phyloP scores from a whole-genome alignment of 2,329 filamentous ascomycete genomes.

The Monilinia fructigena region DNA sequence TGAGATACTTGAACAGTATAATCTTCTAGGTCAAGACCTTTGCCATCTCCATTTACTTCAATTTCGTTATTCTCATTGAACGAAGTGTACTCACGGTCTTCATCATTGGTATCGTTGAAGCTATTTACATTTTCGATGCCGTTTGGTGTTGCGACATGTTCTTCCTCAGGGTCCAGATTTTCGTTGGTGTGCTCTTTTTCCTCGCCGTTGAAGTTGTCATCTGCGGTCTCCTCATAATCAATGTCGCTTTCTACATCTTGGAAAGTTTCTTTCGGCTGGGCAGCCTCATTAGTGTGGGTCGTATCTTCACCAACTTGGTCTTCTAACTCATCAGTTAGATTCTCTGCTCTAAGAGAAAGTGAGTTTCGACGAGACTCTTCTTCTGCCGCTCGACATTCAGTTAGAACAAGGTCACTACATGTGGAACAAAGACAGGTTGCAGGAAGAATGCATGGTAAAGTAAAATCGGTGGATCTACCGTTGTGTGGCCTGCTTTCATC shows the following conservation, averaged over 20 bases:
- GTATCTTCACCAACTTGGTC: slow-evolving; percentile 1
- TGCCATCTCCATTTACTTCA: slow-evolving; percentile 32
- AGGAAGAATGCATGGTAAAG: slow-evolving; percentile 34
- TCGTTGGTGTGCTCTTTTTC: slow-evolving; percentile 6
- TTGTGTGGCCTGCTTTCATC: slow-evolving; percentile 28
- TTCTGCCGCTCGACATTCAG: slow-evolving; percentile 32
- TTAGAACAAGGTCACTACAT: slow-evolving; percentile 32
- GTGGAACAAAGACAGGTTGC: slow-evolving; percentile 35
- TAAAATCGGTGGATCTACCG: slow-evolving; percentile 35
- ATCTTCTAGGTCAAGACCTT: slow-evolving; percentile 5
- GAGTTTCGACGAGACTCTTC: slow-evolving; percentile 34
- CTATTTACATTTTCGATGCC: slow-evolving; percentile 3
- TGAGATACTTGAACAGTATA: neutral
- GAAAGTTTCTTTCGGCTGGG: slow-evolving; percentile 1
- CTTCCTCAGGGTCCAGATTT: neutral
- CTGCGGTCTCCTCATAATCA: slow-evolving; percentile 20
- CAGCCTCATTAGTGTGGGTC: neutral
- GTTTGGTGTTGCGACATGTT: neutral
- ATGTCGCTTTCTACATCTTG: slow-evolving; percentile 32
- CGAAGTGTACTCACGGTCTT: slow-evolving; percentile 17
- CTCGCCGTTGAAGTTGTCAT: neutral
- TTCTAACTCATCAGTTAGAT: neutral
- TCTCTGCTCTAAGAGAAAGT: slow-evolving; percentile 25
- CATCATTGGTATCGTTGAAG: slow-evolving; percentile 12
- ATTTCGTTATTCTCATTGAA: slow-evolving; percentile 40